Percentiles rank a stretch among this genome's conserved stretches.
These are phyloP conservation scores for Ustilago vetiveriae DNA, from an alignment of 1,284 basidiomycete species.

Conservation along the genomic window DNA sequence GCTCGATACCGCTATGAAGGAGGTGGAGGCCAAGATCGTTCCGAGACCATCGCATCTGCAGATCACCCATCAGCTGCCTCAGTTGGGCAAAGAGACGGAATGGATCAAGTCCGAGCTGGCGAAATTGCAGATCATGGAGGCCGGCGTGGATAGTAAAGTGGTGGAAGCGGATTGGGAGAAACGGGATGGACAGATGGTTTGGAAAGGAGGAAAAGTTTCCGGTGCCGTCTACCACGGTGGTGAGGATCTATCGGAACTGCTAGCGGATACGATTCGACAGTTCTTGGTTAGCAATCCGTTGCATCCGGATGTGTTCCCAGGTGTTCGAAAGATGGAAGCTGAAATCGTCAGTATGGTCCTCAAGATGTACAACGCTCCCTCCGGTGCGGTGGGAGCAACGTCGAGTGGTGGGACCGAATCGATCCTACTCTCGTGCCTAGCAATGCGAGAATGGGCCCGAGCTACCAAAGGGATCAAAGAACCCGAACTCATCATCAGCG, in stretches of 20 bases:
- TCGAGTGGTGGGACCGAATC: slow-evolving; percentile 96
- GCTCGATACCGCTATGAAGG: slow-evolving; percentile 54
- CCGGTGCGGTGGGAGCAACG: slow-evolving; percentile 81
- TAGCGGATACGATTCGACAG: slow-evolving; percentile 54
- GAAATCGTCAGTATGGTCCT: slow-evolving; percentile 95
- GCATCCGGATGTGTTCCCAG: slow-evolving; percentile 94
- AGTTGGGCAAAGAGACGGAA: slow-evolving; percentile 51
- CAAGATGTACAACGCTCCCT: slow-evolving; percentile 78
- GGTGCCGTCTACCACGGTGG: slow-evolving; percentile 68
- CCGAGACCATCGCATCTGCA: slow-evolving; percentile 45
- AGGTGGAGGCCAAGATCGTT: slow-evolving; percentile 62
- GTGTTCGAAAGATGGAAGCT: slow-evolving; percentile 95
- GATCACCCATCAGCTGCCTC: slow-evolving; percentile 47
- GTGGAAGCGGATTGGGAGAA: slow-evolving; percentile 37
- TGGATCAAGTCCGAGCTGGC: slow-evolving; percentile 58
- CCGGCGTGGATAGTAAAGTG: slow-evolving; percentile 32
- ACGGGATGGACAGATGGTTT: slow-evolving; percentile 56
- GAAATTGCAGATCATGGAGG: slow-evolving; percentile 57
- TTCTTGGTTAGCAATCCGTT: slow-evolving; percentile 79
- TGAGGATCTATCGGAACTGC: slow-evolving; percentile 55
- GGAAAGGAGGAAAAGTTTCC: slow-evolving; percentile 63
- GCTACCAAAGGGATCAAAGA: slow-evolving; percentile 85
- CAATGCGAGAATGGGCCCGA: slow-evolving; percentile 90
- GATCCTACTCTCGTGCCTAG: slow-evolving; percentile 92
- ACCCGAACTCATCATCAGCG: slow-evolving; percentile 91